Base-by-base conservation (phyloP, 2,329 filamentous ascomycete species). In the Kalmusia sp. region DNA sequence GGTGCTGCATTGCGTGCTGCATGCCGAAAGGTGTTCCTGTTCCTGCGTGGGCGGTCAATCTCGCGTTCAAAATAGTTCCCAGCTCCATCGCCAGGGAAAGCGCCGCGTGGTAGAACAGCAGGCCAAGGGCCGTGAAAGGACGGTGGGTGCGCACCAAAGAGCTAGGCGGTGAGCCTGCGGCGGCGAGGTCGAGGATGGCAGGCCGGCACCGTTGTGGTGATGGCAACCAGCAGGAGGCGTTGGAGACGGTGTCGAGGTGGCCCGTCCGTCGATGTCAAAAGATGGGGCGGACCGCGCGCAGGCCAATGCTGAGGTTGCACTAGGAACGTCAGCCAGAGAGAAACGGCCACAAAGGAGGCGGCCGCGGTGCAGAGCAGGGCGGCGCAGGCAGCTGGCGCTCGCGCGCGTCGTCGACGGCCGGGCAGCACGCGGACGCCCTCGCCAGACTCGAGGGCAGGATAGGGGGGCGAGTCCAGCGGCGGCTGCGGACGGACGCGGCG, bases 1-100 rank as follows among this genome's bases (percentile, higher is more conserved):
- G 71, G 48, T 74, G 72, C 62, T 75, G 73, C 73, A 76, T 76
- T 24, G 70, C 65, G 67, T 76, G 73, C 56, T 76, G 73, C 74
- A 76, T 77, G 47, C 61, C 66, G 71, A 70, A 75, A 14, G 62
- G 59, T 50, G 58, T 58, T 59, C 63, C 67, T 69, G 63, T 68
- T 66, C 71, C 71, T 74, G 69, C 61, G 59, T 67, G 65, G 51
- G 64, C 65, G 66, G 72, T 71, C 64, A 72, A 72, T 72, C 70
- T 73, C 71, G 71, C 68, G 71, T 76, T 76, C 68, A 76, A 68
- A 61, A 76, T 76, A 50, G 67, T 75, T 59, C 71, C 72, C 51
- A 76, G 63, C 64, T 77, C 72, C 74, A 76, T 76, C 54, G 50
- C 58, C 49, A 51, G 49, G 54, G 47, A 54, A 54, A 54, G 52